phyloP scores from a whole-genome alignment of 192 early-diverging fungal genomes.

The Spizellomyces punctatus region DNA sequence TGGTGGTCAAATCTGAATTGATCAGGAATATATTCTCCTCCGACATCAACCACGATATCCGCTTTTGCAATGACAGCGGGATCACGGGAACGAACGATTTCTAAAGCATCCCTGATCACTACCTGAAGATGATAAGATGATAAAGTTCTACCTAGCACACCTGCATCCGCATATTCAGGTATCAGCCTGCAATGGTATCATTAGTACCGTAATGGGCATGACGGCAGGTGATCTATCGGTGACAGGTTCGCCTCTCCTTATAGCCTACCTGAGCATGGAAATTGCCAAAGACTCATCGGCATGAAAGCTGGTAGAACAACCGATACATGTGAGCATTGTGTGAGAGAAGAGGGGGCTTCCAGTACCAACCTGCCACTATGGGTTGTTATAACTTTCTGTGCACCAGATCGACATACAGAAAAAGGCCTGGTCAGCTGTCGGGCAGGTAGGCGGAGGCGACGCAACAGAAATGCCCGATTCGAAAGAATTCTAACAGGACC shows the following conservation, averaged over 20 bases:
- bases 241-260: conserved; percentile 32
- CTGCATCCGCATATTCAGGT: conserved; percentile 33
- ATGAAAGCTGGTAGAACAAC: conserved; percentile 33
- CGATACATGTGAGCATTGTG: conserved; percentile 56
- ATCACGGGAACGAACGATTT: conserved; percentile 83
- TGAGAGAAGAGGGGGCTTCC: background rate
- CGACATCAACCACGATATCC: conserved; percentile 93
- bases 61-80: conserved; percentile 71
- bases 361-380: conserved; percentile 73
- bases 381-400: conserved; percentile 59
- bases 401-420: no score
- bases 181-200: conserved; percentile 3
- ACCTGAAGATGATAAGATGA: background rate
- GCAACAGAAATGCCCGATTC: no score
- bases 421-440: no score
- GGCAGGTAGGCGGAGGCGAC: no score
- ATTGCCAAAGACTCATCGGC: conserved; percentile 91
- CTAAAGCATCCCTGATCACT: conserved; percentile 6
- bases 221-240: background rate
- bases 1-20: conserved; percentile 86
- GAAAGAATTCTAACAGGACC: no score
- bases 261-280: conserved; percentile 74
- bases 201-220: background rate
- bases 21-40: conserved; percentile 84
- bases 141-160: conserved; percentile 1